Base-by-base conservation (phyloP, 2,329 filamentous ascomycete species). In the Talaromyces piceae region DNA sequence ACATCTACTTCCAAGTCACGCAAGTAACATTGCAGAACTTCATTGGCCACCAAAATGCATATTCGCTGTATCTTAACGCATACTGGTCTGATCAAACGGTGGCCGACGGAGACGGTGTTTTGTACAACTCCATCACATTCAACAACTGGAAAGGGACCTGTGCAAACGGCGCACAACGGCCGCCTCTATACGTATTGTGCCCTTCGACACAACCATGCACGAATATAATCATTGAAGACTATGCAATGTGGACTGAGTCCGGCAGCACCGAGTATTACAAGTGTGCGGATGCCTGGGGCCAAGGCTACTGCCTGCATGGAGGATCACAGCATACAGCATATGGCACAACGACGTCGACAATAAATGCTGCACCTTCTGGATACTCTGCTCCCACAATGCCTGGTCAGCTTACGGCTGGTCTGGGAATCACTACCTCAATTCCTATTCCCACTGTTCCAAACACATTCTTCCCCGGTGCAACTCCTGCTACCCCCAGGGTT, bases 361-460 rank as follows among this genome's bases (percentile, higher is more conserved):
- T 51, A 20, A 51, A 30, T 13, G 25, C 49, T 23, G 31, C 49
- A 12, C 49, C 49, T 30, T 41, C 49, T 27, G 49, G 49, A 20
- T 51, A 51, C 31, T 47, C 49, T n/a, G 49, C 49, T 18, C n/a
- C 49, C 27, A 51, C 49, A 11, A 51, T 51, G 49, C 49, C 44
- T 31, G 44, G 44, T 5, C n/a, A 51, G 26, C 25, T 51, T 20
- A 51, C 31, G 22, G 49, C 44, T 12, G 49, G 49, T 4, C 31
- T 51, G 25, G 49, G 49, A 30, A 46, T 51, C n/a, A 51, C 49
- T 11, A 51, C 49, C 9, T 23, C 49, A 7, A 51, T 51, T 43
- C 43, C 49, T 31, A 51, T 51, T 11, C 49, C 49, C n/a, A 51
- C 49, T 28, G 49, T 51, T 46, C 49, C 49, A 30, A 51, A 51